phyloP scores from a whole-genome alignment of 441 rosid species.

The Mallotus repandus region DNA sequence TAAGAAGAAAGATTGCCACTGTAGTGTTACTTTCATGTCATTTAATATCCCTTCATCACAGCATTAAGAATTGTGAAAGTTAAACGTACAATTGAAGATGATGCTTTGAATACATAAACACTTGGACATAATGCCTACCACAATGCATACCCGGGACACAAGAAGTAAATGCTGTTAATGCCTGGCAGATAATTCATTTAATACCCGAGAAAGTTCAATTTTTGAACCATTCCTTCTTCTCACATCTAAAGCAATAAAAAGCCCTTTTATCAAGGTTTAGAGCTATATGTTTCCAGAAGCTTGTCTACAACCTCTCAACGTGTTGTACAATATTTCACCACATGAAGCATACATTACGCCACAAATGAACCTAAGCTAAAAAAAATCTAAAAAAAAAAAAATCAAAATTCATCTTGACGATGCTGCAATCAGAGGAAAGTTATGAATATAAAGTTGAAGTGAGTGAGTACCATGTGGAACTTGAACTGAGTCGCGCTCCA shows the following conservation, averaged over 20 bases:
- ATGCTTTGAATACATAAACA: too few relatives aligned
- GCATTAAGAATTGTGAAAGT: background rate
- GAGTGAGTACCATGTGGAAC: constrained; percentile 29
- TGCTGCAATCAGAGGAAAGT: background rate
- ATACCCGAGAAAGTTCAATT: background rate
- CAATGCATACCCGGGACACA: too few relatives aligned
- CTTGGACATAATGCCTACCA: too few relatives aligned
- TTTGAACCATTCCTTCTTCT: background rate
- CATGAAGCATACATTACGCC: background rate
- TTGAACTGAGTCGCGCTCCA: constrained; percentile 31
- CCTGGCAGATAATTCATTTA: background rate
- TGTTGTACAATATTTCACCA: background rate
- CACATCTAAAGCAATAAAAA: background rate
- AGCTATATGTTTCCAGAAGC: background rate
- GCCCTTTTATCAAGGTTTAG: background rate
- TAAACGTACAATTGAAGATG: too few relatives aligned
- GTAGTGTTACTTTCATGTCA: background rate
- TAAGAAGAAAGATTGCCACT: background rate
- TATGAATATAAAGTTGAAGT: background rate
- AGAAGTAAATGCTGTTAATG: background rate
- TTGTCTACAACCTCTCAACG: background rate
- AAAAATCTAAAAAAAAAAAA: too few relatives aligned
- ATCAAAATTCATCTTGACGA: background rate
- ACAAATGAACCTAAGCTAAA: too few relatives aligned
- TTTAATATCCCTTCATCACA: background rate